phyloP scores from a whole-genome alignment of 78 protist species.

The Dictyostelium firmibasis region DNA sequence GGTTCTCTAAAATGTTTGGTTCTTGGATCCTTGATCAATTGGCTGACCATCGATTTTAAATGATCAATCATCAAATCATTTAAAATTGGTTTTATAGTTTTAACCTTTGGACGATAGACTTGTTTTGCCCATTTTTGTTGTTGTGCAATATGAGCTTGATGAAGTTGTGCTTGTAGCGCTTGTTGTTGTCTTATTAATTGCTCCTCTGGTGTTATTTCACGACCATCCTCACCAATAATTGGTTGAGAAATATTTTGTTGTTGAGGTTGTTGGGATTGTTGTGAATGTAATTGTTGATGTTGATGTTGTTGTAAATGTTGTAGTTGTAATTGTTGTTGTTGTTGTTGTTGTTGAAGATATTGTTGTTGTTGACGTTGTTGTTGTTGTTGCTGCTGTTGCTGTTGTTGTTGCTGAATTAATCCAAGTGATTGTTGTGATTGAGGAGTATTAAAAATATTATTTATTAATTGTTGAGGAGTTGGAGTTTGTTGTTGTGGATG shows the following conservation, averaged over 20 bases:
- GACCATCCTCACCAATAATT: not conserved
- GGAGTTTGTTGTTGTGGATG: conserved; percentile 3
- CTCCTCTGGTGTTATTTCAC: not conserved
- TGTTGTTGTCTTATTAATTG: not conserved
- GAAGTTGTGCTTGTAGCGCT: not conserved
- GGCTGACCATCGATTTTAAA: not conserved
- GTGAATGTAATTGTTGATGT: not conserved
- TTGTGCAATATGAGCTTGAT: not conserved
- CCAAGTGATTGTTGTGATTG: not conserved
- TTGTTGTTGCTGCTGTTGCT: not conserved
- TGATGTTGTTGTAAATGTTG: conserved; percentile 24
- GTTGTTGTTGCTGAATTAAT: not conserved
- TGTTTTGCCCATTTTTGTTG: conserved; percentile 18
- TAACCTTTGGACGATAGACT: conserved; percentile 19
- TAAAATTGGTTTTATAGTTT: not conserved
- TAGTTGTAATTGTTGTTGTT: not conserved
- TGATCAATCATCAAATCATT: conserved; percentile 15
- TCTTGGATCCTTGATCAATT: conserved; percentile 26
- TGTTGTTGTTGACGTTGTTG: not conserved
- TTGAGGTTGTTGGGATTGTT: not conserved
- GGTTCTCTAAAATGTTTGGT: conserved; percentile 50
- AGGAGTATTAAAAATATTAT: not conserved
- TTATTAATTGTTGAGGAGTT: not conserved
- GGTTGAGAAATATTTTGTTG: not conserved
- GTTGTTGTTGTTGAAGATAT: not conserved